Evolutionary conservation across 148 eudicot genomes (phyloP).

Genomic region (Camellia sinensis): DNA sequence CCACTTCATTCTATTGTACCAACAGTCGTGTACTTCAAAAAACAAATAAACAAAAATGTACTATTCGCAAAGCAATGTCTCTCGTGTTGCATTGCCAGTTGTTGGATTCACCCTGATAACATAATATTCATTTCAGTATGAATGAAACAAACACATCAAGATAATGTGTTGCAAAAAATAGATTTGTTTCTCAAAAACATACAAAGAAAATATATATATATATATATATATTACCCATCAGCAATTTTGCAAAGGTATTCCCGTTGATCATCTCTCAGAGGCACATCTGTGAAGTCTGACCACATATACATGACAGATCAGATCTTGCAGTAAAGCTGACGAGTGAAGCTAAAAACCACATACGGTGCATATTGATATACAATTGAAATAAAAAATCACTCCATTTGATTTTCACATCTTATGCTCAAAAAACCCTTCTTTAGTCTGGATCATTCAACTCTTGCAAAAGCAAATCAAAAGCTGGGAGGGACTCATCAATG

Average conservation of each 20-base stretch:
- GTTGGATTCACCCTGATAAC: conserved; percentile 69
- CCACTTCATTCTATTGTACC: background rate
- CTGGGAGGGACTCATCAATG: background rate
- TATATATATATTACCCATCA: conserved; percentile 54
- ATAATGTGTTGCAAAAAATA: background rate
- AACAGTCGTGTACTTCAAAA: background rate
- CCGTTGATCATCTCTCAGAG: conserved; percentile 87
- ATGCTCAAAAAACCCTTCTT: background rate
- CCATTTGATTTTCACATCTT: background rate
- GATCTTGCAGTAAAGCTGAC: background rate
- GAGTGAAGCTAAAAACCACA: background rate
- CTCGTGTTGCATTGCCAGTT: conserved; percentile 83
- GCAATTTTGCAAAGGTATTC: conserved; percentile 88
- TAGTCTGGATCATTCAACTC: background rate
- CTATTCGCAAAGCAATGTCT: conserved; percentile 77
- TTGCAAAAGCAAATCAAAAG: background rate
- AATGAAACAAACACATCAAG: background rate
- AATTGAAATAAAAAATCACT: background rate
- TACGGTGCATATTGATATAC: background rate
- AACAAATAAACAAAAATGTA: background rate
- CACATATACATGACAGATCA: background rate
- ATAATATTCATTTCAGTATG: background rate
- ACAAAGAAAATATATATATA: background rate
- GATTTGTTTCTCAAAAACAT: background rate
- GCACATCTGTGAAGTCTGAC: conserved; percentile 92